phyloP scores from a whole-genome alignment of 805 yeast genomes.

The Candida namnaoensis region DNA sequence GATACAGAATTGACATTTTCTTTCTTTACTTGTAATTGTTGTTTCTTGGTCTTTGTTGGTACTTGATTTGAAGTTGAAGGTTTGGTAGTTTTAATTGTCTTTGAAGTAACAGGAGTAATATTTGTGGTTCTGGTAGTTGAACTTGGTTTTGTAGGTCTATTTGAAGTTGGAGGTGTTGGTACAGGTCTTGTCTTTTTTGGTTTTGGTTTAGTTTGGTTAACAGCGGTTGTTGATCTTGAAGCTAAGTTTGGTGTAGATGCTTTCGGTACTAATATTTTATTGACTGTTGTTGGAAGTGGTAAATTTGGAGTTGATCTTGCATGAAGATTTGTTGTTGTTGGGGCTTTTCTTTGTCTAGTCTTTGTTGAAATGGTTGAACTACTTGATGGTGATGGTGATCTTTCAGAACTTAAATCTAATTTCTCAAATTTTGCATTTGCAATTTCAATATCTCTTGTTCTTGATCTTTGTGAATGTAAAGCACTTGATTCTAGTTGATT shows the following conservation, averaged over 20 bases:
- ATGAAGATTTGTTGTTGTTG: too few species aligned
- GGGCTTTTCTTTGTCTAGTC: background rate
- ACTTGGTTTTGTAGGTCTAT: background rate
- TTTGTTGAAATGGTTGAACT: background rate
- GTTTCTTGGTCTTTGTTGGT: background rate
- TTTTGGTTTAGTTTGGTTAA: background rate
- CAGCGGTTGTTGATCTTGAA: background rate
- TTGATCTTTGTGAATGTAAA: constrained; percentile 9
- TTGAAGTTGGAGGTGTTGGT: background rate
- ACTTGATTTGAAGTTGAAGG: background rate
- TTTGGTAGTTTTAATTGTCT: background rate
- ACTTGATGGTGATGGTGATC: background rate
- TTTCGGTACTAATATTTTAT: background rate
- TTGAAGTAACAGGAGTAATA: background rate
- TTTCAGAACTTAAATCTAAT: background rate
- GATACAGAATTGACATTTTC: background rate
- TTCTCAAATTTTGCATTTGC: constrained; percentile 2
- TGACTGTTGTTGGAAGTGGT: background rate
- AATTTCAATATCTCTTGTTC: constrained; percentile 5
- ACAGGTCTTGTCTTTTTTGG: background rate
- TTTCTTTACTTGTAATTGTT: too few species aligned
- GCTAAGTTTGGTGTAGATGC: background rate
- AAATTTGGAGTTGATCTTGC: background rate
- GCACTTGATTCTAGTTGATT: constrained; percentile 17
- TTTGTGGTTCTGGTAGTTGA: background rate